These are phyloP conservation scores for Skeletonema marinoi DNA, from an alignment of 108 stramenopile genomes.

Conservation along the genomic window DNA sequence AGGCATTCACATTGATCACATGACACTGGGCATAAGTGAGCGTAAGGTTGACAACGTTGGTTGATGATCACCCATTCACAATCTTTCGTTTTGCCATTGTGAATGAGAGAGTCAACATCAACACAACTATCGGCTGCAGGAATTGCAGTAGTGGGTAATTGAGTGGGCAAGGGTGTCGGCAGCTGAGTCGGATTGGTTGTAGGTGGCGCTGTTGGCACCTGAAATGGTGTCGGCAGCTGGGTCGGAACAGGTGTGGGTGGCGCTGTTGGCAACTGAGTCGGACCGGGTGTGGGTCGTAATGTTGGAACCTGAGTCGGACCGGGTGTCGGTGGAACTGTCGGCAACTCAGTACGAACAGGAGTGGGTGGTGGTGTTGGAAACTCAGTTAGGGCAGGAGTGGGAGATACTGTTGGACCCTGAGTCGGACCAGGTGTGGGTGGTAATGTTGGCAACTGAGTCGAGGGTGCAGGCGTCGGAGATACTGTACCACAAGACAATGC, in stretches of 20 bases:
- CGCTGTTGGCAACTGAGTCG: too few species aligned
- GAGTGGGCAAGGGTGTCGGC: background rate
- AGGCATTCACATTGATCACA: constrained; percentile 24
- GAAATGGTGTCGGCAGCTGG: too few species aligned
- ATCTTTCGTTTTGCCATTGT: constrained; percentile 1
- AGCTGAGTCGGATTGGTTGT: background rate
- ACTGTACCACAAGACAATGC: background rate
- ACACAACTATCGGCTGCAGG: background rate
- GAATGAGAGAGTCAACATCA: constrained; percentile 2
- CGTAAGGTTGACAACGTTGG: constrained; percentile 9
- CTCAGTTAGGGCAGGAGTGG: too few species aligned
- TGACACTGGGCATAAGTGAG: constrained; percentile 18
- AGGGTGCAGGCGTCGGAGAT: background rate
- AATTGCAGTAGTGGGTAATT: background rate
- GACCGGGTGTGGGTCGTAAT: too few species aligned
- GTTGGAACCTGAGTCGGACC: too few species aligned
- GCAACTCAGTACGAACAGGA: too few species aligned
- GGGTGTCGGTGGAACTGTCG: too few species aligned
- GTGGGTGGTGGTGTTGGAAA: too few species aligned
- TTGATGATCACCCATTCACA: constrained; percentile 9
- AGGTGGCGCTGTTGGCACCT: background rate
- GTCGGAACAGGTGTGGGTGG: too few species aligned
- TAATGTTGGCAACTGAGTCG: background rate
- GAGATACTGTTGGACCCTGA: background rate
- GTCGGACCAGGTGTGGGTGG: background rate